Evolutionary conservation across 2,329 filamentous ascomycete genomes (phyloP), one percentile per base, ranked within the genome.

Genomic region (Xylaria sp.): DNA sequence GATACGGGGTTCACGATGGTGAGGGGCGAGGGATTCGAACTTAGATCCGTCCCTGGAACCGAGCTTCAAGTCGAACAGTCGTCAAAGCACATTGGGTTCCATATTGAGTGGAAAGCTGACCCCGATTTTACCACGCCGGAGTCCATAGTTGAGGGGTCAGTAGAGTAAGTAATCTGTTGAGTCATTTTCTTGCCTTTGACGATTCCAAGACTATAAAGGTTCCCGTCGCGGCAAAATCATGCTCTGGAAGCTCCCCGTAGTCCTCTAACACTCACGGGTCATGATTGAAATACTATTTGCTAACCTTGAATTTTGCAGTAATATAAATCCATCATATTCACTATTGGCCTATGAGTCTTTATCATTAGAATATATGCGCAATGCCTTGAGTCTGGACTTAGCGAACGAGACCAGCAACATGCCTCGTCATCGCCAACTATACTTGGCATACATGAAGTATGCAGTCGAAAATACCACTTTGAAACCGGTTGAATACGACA

Each of bases 81-180:
- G 5, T 67, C 65, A 18, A 59, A 63, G 59, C 62, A 72, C 32
- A 58, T 70, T 16, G 69, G 63, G 5, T 72, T 72, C 50, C 60
- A 71, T 55, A 58, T 72, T 2, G 63, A 70, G 13, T 72, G 70
- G 70, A 70, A 71, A 40, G 25, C 63, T 2, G 70, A 72, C 59
- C 32, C 37, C 35, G 44, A 58, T 16, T 62, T 72, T 8, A 5
- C 60, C 21, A 27, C 18, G 4, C 63, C 57, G 27, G 6, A 18
- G 16, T 63, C 50, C 23, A 62, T 55, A 40, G 66, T 70, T 12
- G 25, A 63, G 23, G 64, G 61, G 9, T 21, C 64, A 35, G 67
- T 68, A n/a, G 51, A 63, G 53, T 57, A 57, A 57, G 53, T 40
- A 8, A 40, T 23, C 21, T n/a, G 2, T 8, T 10, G n/a, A 21